phyloP scores from a whole-genome alignment of 768 basidiomycete genomes.

The Leccinum disarticulatum region DNA sequence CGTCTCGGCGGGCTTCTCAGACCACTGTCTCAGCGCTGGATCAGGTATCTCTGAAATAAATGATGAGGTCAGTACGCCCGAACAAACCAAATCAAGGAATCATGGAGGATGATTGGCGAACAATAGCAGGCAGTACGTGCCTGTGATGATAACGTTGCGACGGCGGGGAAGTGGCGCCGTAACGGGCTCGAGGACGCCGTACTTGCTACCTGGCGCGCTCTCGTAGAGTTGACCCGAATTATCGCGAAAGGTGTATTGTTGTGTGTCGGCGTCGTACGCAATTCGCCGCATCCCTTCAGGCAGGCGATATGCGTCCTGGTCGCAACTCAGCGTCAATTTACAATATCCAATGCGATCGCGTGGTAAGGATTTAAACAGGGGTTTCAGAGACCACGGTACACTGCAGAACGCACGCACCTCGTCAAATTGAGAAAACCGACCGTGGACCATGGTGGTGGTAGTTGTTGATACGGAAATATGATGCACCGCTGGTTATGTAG shows the following conservation, averaged over 20 bases:
- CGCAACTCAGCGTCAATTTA: constrained; percentile 3
- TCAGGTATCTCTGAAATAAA: constrained; percentile 24
- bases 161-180: constrained; percentile 20
- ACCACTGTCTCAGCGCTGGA: constrained; percentile 25
- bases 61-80: background rate
- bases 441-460: constrained; percentile 11
- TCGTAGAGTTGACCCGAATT: constrained; percentile 43
- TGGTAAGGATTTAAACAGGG: background rate
- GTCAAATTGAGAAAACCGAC: constrained; percentile 24
- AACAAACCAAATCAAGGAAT: background rate
- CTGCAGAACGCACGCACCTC: constrained; percentile 19
- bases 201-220: constrained; percentile 44
- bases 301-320: constrained; percentile 37
- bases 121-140: constrained; percentile 3
- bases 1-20: constrained; percentile 31
- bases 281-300: constrained; percentile 48
- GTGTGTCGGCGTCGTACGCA: constrained; percentile 53
- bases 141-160: constrained; percentile 28
- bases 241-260: constrained; percentile 52
- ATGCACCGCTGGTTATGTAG: background rate
- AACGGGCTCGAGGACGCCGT: constrained; percentile 44
- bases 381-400: background rate
- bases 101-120: too few relatives aligned
- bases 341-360: background rate
- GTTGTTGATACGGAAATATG: constrained; percentile 1